Base-by-base conservation (phyloP, 2,329 filamentous ascomycete genomes). In the Harringtonia aguacate region DNA sequence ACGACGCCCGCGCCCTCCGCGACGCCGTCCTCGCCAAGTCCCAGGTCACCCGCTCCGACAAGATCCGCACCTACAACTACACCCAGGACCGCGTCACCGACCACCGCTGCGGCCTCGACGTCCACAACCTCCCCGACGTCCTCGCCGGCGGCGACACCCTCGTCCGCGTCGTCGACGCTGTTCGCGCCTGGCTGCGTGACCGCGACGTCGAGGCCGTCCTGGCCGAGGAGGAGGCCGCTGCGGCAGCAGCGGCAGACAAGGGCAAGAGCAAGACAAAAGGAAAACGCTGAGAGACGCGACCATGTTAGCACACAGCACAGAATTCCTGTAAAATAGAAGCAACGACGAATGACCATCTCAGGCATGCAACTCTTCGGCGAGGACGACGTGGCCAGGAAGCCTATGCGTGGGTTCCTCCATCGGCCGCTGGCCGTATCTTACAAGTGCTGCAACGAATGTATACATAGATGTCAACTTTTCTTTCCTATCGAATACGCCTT, bases 31-130 rank as follows among this genome's bases (percentile, higher is more conserved):
- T 94, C 50, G 80, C 85, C 30, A 77, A 81, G 52, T 80, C 88
- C 45, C 83, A 83, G 55, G 89, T 92, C 66, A 92, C 89, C 7
- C 75, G 92, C 35, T 86, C 86, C 38, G 88, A 97, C 66, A 98
- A 98, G 68, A 83, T 98, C 46, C 73, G 89, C 48, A 95, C 89
- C 0, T 95, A 95, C 62, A 95, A 95, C 61, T 79, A 77, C 62
- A 69, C 66, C 50, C 75, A 79, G 58, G 73, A 88, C 61, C 72
- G 89, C 36, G 89, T 92, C 52, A 94, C 89, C 2, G 89, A 95
- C 57, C 89, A 95, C 63, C 73, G 89, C 34, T 86, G 83, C 54
- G 86, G 84, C 0, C 60, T 84, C 33, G 89, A 89, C 45, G 73
- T 88, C 14, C 80, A 90, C 58, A 86, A 89, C 58, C 65, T 95